A percentile compares a stretch with the other conserved stretches of the same genome.
Evolutionary conservation across 176 grass and related monocot species (phyloP).

Genomic region (Elymus sibiricus): DNA sequence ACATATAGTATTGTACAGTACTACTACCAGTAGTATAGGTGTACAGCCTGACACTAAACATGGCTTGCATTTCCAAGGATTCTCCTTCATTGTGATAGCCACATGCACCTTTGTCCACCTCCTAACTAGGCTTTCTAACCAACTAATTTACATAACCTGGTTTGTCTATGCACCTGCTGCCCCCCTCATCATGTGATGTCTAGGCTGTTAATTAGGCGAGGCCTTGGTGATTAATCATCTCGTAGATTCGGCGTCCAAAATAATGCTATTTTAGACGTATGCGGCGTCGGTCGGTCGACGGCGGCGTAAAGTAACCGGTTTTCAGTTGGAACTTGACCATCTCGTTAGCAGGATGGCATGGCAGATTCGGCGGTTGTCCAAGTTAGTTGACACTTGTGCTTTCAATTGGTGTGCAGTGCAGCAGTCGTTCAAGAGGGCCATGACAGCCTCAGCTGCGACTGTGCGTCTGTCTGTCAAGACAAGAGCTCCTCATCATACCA

Average conservation of each 20-base stretch:
- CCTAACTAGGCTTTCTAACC: conserved; percentile 1
- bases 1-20: background rate
- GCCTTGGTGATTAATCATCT: background rate
- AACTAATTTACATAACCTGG: background rate
- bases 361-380: conserved; percentile 31
- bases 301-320: background rate
- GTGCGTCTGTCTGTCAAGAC: conserved; percentile 23
- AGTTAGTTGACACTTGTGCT: conserved; percentile 33
- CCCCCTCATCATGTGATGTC: background rate
- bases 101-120: conserved; percentile 28
- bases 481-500: conserved; percentile 17
- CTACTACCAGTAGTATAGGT: background rate
- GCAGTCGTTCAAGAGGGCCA: conserved; percentile 12
- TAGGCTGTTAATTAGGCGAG: conserved; percentile 2
- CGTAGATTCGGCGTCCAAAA: too few species aligned
- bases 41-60: background rate
- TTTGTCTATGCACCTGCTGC: conserved; percentile 19
- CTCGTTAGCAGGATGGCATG: background rate
- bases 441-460: conserved; percentile 27
- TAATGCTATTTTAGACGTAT: too few species aligned
- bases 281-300: background rate
- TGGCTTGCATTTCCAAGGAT: background rate
- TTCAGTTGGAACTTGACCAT: conserved; percentile 6
- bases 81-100: background rate
- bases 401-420: background rate